phyloP scores from a whole-genome alignment of 2,329 filamentous ascomycete species.

The Aspergillus neotritici region DNA sequence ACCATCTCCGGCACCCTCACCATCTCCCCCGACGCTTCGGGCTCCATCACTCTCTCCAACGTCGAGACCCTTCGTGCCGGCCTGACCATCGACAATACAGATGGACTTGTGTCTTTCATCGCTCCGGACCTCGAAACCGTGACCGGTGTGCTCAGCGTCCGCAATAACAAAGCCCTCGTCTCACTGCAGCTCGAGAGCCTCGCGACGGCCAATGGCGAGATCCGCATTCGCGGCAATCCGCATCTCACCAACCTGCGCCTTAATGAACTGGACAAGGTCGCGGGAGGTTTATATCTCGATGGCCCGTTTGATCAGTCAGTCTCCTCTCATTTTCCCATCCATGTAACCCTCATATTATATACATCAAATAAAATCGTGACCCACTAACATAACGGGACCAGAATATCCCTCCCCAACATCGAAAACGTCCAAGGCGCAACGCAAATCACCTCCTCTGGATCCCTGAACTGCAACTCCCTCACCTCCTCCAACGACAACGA shows the following conservation, averaged over 20 bases:
- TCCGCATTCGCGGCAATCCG: constrained; percentile 19
- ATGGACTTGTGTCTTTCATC: constrained; percentile 12
- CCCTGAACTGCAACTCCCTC: constrained; percentile 10
- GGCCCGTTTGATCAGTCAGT: constrained; percentile 22
- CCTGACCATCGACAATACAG: constrained; percentile 15
- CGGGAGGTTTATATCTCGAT: constrained; percentile 17
- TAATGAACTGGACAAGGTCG: constrained; percentile 18
- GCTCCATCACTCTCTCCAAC: constrained; percentile 38
- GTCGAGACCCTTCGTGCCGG: constrained; percentile 25
- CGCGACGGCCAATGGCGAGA: constrained; percentile 12
- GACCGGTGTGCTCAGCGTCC: constrained; percentile 15
- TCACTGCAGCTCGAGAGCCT: constrained; percentile 16
- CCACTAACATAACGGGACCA: constrained; percentile 2
- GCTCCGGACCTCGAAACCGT: constrained; percentile 19
- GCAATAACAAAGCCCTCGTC: constrained; percentile 15
- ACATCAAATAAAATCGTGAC: background rate
- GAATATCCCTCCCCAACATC: constrained; percentile 21
- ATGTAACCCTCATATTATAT: background rate
- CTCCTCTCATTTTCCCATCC: background rate
- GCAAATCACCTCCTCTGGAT: constrained; percentile 22
- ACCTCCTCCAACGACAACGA: background rate
- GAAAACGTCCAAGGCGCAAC: constrained; percentile 19
- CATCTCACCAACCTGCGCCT: constrained; percentile 17
- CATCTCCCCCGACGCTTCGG: constrained; percentile 34
- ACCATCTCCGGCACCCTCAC: constrained; percentile 39